These are phyloP conservation scores for Rhipidocladum racemiflorum DNA, from an alignment of 176 grass and related monocot genomes.

Conservation along the genomic window DNA sequence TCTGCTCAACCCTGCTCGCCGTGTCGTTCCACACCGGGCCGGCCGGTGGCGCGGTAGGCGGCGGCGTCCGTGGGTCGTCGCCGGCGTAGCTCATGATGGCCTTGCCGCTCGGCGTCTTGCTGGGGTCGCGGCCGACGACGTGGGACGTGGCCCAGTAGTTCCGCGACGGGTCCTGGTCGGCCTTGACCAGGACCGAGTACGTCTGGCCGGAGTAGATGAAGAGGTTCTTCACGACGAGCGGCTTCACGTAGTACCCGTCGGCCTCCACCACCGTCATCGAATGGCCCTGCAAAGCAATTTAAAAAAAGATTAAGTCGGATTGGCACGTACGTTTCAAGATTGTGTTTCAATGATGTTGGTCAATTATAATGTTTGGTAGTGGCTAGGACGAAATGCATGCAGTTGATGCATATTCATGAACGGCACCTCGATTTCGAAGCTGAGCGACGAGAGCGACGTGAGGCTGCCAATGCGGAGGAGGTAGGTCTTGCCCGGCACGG, in stretches of 20 bases:
- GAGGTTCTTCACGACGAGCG: constrained; percentile 40
- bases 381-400: too few relatives aligned
- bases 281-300: constrained; percentile 34
- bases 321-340: too few relatives aligned
- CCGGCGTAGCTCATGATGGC: constrained; percentile 55
- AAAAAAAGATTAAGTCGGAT: too few relatives aligned
- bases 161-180: constrained; percentile 50
- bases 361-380: too few relatives aligned
- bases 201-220: constrained; percentile 85
- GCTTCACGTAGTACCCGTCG: constrained; percentile 62
- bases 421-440: constrained; percentile 51
- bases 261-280: constrained; percentile 61
- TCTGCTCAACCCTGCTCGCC: constrained; percentile 38
- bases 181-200: constrained; percentile 62
- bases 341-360: too few relatives aligned
- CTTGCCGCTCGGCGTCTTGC: constrained; percentile 33
- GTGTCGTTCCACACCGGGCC: constrained; percentile 61
- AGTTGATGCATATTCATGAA: background rate
- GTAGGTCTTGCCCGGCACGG: constrained; percentile 57
- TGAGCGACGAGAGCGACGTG: constrained; percentile 64
- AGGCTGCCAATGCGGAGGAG: constrained; percentile 66
- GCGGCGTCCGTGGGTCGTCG: background rate
- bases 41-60: constrained; percentile 5
- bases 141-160: constrained; percentile 60
- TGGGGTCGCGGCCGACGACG: constrained; percentile 41